Evolutionary conservation across 2,329 filamentous ascomycete species (phyloP).

Genomic region (Clarireedia paspali): DNA sequence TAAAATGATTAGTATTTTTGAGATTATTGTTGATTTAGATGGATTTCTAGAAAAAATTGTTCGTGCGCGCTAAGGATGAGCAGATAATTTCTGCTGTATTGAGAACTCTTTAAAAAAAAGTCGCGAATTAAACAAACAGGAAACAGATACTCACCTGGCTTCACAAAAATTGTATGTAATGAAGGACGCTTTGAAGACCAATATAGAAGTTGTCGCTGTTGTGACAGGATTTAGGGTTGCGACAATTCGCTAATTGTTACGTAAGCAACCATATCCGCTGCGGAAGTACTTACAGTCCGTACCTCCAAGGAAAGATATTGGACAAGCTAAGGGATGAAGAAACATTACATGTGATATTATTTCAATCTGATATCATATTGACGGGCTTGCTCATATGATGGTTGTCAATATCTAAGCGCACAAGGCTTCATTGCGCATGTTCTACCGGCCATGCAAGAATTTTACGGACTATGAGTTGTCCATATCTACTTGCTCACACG

Average conservation of each 20-base stretch:
- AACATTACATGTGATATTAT: too few relatives aligned
- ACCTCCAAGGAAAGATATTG: background rate
- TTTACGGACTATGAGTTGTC: background rate
- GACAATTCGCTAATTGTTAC: conserved; percentile 22
- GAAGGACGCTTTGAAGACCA: background rate
- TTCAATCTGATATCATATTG: too few relatives aligned
- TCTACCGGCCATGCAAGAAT: background rate
- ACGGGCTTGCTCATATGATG: too few relatives aligned
- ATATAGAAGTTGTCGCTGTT: conserved; percentile 7
- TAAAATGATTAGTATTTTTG: conserved; percentile 19
- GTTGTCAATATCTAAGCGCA: too few relatives aligned
- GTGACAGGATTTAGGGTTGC: conserved; percentile 15
- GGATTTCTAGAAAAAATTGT: conserved; percentile 18
- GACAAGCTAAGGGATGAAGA: background rate
- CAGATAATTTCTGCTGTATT: background rate
- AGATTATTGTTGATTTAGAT: conserved; percentile 10
- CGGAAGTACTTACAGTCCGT: background rate
- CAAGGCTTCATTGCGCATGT: background rate
- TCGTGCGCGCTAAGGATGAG: conserved; percentile 19
- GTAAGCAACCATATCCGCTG: conserved; percentile 5
- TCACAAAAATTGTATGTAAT: conserved; percentile 8
- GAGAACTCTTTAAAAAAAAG: conserved; percentile 1
- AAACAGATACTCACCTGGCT: conserved; percentile 15
- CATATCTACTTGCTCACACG: background rate
- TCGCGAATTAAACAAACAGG: background rate